Evolutionary conservation across 2,329 filamentous ascomycete genomes (phyloP).

Genomic region (Pyricularia sp.): DNA sequence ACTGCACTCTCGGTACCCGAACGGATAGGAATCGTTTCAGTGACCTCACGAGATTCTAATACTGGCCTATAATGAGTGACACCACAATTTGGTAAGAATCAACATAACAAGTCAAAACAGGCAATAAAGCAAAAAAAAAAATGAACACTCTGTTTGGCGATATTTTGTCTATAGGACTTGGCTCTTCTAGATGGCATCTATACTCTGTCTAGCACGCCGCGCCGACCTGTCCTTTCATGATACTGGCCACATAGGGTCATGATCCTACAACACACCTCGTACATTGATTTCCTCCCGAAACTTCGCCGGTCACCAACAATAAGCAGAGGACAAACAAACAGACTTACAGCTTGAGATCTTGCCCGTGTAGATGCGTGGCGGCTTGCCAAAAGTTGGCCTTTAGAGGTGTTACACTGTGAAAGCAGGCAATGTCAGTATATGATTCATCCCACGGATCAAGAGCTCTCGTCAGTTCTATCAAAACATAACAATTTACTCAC

Average conservation of each 20-base stretch:
- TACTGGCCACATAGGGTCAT: neutral
- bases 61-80: neutral
- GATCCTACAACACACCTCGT: neutral
- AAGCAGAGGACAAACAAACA: neutral
- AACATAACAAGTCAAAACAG: neutral
- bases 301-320: neutral
- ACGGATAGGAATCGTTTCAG: neutral
- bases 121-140: neutral
- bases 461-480: neutral
- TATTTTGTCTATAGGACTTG: neutral
- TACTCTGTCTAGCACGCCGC: neutral
- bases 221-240: neutral
- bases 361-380: slow-evolving; percentile 48
- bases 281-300: neutral
- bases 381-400: slow-evolving; percentile 89
- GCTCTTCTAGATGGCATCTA: neutral
- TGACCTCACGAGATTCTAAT: neutral
- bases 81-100: neutral
- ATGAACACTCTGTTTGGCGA: neutral
- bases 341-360: slow-evolving; percentile 71
- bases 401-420: slow-evolving; percentile 70
- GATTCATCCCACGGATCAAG: no score
- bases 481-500: slow-evolving; percentile 32
- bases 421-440: neutral
- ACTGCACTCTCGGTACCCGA: neutral